phyloP scores from a whole-genome alignment of 78 protist species.

The Salpingoeca rosetta region DNA sequence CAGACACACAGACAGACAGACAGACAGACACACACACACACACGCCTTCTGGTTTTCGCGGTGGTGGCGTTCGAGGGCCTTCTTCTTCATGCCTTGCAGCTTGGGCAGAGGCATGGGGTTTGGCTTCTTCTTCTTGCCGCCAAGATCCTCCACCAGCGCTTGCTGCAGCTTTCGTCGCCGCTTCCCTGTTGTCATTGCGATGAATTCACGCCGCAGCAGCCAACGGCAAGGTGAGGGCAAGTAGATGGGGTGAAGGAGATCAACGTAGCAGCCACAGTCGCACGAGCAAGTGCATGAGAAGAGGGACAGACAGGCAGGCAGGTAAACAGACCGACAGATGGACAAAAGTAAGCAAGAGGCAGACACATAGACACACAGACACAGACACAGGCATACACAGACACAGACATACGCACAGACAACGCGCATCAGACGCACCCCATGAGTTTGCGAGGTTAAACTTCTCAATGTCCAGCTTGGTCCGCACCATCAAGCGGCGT shows the following conservation, averaged over 20 bases:
- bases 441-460: too few species aligned
- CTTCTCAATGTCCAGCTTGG: too few species aligned
- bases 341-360: background rate
- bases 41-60: background rate
- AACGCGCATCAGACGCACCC: too few species aligned
- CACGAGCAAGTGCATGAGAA: background rate
- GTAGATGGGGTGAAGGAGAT: background rate
- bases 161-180: too few species aligned
- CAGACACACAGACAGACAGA: background rate
- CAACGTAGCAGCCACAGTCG: background rate
- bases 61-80: background rate
- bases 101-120: background rate
- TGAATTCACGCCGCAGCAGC: too few species aligned
- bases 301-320: background rate
- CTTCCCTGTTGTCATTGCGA: too few species aligned
- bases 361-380: background rate
- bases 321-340: background rate
- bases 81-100: too few species aligned
- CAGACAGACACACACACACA: constrained; percentile 1
- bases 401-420: background rate
- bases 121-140: background rate
- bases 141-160: background rate
- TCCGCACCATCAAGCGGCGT: too few species aligned
- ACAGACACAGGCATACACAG: background rate
- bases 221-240: background rate